Conservation (phyloP, 768 basidiomycete species). For the Hygrophoropsis aurantiaca region DNA sequence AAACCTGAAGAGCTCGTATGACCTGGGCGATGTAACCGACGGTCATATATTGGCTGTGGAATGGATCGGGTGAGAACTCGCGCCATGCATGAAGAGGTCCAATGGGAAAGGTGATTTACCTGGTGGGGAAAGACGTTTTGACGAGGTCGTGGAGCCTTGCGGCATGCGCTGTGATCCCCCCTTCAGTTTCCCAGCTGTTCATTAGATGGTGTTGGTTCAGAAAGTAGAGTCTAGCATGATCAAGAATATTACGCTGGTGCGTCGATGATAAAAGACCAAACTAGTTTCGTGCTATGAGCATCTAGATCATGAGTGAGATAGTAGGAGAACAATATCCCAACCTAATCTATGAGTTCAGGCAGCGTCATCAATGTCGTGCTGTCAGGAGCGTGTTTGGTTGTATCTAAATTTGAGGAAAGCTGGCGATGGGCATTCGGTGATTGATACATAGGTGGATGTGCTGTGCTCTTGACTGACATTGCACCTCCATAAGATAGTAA, state of each 20-base stretch:
- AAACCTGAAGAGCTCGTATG: conserved; percentile 61
- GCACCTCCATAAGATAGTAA: too few relatives aligned
- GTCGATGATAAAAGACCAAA: conserved; percentile 80
- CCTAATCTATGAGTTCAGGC: conserved; percentile 65
- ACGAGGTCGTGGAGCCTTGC: conserved; percentile 51
- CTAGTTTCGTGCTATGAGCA: conserved; percentile 28
- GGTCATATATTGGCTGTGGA: conserved; percentile 44
- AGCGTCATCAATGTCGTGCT: conserved; percentile 63
- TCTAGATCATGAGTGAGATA: neutral
- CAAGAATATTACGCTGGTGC: conserved; percentile 80
- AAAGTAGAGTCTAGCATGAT: conserved; percentile 76
- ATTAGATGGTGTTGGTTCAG: conserved; percentile 87
- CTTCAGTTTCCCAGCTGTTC: conserved; percentile 47
- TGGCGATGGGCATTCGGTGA: conserved; percentile 18
- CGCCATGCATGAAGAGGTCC: too few relatives aligned
- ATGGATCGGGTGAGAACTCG: neutral
- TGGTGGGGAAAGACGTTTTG: conserved; percentile 57
- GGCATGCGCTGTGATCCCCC: conserved; percentile 55
- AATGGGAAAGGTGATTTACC: conserved; percentile 35
- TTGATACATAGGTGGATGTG: too few relatives aligned
- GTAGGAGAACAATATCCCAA: conserved; percentile 22
- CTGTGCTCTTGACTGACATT: too few relatives aligned
- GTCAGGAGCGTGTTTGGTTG: conserved; percentile 49
- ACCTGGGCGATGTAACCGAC: conserved; percentile 63
- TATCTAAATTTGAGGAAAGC: conserved; percentile 20